Percentiles rank a stretch among this genome's conserved stretches.
These are phyloP conservation scores for Elsinoe perseae DNA, from an alignment of 2,329 filamentous ascomycete species.

Conservation along the genomic window DNA sequence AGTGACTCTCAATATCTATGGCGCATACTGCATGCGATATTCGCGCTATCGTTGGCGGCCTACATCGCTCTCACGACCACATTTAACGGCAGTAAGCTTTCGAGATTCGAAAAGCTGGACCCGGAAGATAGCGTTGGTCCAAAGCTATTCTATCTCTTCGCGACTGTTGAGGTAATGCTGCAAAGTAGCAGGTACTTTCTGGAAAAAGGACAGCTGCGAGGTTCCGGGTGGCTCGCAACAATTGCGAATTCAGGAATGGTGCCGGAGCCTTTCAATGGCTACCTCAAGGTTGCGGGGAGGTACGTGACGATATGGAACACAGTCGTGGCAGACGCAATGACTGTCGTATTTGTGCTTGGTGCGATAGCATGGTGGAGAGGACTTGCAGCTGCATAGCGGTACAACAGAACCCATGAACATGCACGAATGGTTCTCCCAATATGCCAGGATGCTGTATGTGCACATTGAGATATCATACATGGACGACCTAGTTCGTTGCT, in stretches of 20 bases:
- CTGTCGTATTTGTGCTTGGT: conserved; percentile 68
- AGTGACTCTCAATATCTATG: conserved; percentile 51
- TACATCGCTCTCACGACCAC: conserved; percentile 62
- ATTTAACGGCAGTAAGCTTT: conserved; percentile 58
- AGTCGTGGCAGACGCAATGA: conserved; percentile 64
- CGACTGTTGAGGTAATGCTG: conserved; percentile 65
- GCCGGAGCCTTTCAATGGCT: conserved; percentile 56
- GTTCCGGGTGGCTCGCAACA: conserved; percentile 56
- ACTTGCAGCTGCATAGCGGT: conserved; percentile 18
- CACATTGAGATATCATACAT: conserved; percentile 19
- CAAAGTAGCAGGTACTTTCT: conserved; percentile 64
- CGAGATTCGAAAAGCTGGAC: conserved; percentile 38
- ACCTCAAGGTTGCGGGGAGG: conserved; percentile 52
- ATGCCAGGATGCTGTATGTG: conserved; percentile 6
- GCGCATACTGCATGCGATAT: conserved; percentile 65
- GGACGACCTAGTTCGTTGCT: conserved; percentile 21
- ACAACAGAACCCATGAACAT: conserved; percentile 13
- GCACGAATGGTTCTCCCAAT: background rate
- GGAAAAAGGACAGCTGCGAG: conserved; percentile 53
- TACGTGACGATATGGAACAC: conserved; percentile 67
- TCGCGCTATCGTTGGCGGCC: conserved; percentile 60
- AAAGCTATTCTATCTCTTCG: conserved; percentile 72
- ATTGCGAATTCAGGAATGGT: conserved; percentile 52
- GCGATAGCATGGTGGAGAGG: conserved; percentile 45
- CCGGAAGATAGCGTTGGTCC: conserved; percentile 37